Evolutionary conservation across 495 filamentous ascomycete genomes (phyloP), one percentile per base, ranked within the genome.

Genomic region (Aspergillus homomorphus): DNA sequence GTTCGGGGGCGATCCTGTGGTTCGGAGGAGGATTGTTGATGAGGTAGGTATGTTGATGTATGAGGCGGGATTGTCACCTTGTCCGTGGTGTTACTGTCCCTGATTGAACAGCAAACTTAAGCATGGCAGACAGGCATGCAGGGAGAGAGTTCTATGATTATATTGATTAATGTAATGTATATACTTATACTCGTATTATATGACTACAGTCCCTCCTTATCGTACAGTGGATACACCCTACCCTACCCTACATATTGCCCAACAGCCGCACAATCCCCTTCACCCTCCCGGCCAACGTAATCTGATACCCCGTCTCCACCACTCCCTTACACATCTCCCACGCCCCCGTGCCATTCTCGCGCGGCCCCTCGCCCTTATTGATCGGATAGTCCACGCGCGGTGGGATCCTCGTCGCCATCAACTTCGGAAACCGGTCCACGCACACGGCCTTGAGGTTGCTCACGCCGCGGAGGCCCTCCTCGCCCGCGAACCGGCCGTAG

Each of bases 401-500:
- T 15, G 94, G 94, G 53, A 98, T 97, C 7, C 78, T 73, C 24
- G 94, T 98, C 30, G 82, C 77, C 71, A 69, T 79, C 41, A 81
- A 33, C 48, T 66, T 64, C 1, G 78, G 77, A 59, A 80, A 87
- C 26, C 86, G 74, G 78, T 98, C 94, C 58, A 84, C 80, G 66
- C 90, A 95, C 23, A 98, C 77, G 21, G 89, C 80, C 77, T 98
- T 98, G 23, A 85, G 60, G 75, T 96, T 97, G 66, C 91, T 94
- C 49, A 98, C 63, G 0, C 83, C 84, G 28, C 91, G 82, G 56
- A 98, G 72, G 2, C 95, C 94, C 68, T 98, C 94, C 49, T 88
- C 89, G 38, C 90, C 94, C 0, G 89, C 94, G 77, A 98, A 98
- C 16, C 94, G 77, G 6, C 95, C 94, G 70, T 98, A 97, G 3